Conservation (phyloP, 495 filamentous ascomycete species). For the Penicillium psychrofluorescens region DNA sequence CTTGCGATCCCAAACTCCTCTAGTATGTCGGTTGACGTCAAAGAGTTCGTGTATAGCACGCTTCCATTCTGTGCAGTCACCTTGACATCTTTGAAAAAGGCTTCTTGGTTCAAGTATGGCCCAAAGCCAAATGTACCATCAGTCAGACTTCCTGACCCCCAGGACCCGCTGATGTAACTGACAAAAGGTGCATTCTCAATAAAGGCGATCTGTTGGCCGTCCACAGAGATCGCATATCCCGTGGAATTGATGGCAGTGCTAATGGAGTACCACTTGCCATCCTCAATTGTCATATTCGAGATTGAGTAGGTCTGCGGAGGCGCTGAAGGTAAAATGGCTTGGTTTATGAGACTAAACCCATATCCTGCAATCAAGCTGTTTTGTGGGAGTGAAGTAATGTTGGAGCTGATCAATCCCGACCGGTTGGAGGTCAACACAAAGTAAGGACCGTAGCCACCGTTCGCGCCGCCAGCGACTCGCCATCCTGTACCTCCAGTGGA, state of each 20-base stretch:
- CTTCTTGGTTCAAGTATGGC: constrained; percentile 21
- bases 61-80: constrained; percentile 21
- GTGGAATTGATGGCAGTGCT: constrained; percentile 8
- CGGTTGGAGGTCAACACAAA: constrained; percentile 9
- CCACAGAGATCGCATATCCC: constrained; percentile 8
- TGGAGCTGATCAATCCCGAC: constrained; percentile 2
- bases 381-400: constrained; percentile 7
- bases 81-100: constrained; percentile 21
- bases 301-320: constrained; percentile 1
- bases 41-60: constrained; percentile 15
- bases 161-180: background rate
- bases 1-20: constrained; percentile 16
- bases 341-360: constrained; percentile 12
- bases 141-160: background rate
- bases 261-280: constrained; percentile 8
- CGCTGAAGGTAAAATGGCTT: constrained; percentile 6
- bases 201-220: constrained; percentile 4
- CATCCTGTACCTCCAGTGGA: constrained; percentile 14
- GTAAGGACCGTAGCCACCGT: constrained; percentile 10
- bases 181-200: background rate
- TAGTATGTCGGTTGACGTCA: constrained; percentile 13
- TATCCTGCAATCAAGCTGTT: constrained; percentile 11
- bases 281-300: background rate
- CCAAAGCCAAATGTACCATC: constrained; percentile 27
- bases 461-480: constrained; percentile 8